Base-by-base conservation (phyloP, 768 basidiomycete genomes). In the Lenzites betulinus region DNA sequence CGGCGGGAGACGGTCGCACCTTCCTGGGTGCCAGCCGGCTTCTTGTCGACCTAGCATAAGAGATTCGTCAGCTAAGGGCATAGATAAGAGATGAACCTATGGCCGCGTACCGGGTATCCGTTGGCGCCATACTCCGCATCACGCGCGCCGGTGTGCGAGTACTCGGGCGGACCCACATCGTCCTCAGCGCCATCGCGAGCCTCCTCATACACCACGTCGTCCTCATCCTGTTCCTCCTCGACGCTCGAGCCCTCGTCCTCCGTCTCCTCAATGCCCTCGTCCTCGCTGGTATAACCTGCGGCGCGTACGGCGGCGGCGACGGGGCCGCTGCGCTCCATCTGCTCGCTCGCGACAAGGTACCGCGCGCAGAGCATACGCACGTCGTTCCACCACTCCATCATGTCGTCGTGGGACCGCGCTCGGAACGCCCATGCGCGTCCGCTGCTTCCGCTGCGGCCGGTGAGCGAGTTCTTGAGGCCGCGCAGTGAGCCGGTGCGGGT, bases 321-420 rank as follows among this genome's bases (percentile, higher is more conserved):
- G 0, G 94, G 94, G 2, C 96, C 97, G 39, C 87, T 87, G 44
- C 97, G 80, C 76, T 97, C 93, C 76, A 98, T 90, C 71, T 86
- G 83, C 77, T 98, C 97, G 64, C 89, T 92, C 35, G 95, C 94
- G 41, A 98, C 93, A 54, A 99, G 82, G 72, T 97, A 98, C 63
- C 93, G 76, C 22, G 95, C 93, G 68, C 94, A 95, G 41, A 96
- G 78, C 93, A 95, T 95, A 62, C 92, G 76, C 41, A 95, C 80
- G 71, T 98, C 97, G 70, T 98, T 98, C 97, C 97, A 99, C 93
- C 97, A 97, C 77, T 99, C 97, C 93, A 98, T 93, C 93, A 98
- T 94, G 66, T 98, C 96, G 64, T 98, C 96, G 65, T 90, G 85
- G 59, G 87, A 90, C 60, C 96, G 78, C 47, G 91, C 84, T 36